phyloP scores from a whole-genome alignment of 2,329 filamentous ascomycete genomes.

The Neocucurbitaria cava region DNA sequence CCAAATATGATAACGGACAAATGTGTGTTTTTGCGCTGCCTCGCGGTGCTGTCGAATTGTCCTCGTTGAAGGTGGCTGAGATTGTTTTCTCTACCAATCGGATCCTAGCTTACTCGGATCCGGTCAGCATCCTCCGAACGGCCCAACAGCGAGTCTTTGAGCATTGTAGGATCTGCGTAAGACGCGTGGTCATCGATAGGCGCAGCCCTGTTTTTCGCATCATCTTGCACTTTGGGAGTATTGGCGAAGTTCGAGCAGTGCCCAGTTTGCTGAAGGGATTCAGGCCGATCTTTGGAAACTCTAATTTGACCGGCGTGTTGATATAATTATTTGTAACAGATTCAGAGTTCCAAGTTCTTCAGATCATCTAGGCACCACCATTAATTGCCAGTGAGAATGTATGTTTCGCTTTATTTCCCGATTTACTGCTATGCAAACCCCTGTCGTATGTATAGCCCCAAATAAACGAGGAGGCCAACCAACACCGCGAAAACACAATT shows the following conservation, averaged over 20 bases:
- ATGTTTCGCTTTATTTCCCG: background rate
- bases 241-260: background rate
- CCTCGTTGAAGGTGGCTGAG: background rate
- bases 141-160: background rate
- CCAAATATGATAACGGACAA: background rate
- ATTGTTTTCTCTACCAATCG: background rate
- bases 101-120: background rate
- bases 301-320: no score
- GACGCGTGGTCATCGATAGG: background rate
- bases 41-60: background rate
- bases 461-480: background rate
- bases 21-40: background rate
- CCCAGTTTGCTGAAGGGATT: no score
- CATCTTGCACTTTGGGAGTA: background rate
- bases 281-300: no score
- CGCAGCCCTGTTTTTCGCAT: background rate
- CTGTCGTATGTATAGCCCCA: background rate
- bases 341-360: no score
- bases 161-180: background rate
- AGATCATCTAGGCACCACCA: no score
- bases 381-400: background rate
- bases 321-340: no score
- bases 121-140: background rate
- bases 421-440: background rate
- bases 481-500: background rate